Evolutionary conservation across 2,329 filamentous ascomycete genomes (phyloP).

Genomic region (Colletotrichum melonis): DNA sequence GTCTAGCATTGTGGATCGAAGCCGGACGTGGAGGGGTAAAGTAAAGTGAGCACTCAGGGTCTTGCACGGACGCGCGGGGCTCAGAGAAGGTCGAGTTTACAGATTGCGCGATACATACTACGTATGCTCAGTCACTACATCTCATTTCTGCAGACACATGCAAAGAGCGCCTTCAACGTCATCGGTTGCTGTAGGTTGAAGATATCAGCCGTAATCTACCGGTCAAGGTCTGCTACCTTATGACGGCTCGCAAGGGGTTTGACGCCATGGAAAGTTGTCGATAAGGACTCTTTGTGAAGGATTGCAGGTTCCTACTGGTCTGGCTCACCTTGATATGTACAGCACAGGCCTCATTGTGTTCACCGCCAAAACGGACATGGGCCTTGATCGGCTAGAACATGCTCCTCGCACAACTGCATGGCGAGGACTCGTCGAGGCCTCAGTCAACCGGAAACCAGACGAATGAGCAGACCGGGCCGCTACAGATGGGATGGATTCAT

Average conservation of each 20-base stretch:
- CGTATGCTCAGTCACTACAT: not conserved
- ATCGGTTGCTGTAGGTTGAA: not conserved
- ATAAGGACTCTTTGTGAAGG: not conserved
- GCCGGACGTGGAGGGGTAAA: not conserved
- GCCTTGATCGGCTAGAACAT: not conserved
- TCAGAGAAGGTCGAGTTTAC: not conserved
- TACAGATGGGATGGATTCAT: slow-evolving; percentile 16
- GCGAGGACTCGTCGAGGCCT: not conserved
- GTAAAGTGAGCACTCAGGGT: not conserved
- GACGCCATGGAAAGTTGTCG: not conserved
- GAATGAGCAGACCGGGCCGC: slow-evolving; percentile 1
- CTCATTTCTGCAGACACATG: not conserved
- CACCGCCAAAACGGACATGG: slow-evolving; percentile 30
- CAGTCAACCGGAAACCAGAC: not conserved
- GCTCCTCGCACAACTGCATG: slow-evolving; percentile 7
- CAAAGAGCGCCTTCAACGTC: slow-evolving; percentile 8
- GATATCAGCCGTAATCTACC: not conserved
- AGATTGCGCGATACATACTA: not conserved
- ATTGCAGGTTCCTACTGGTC: not conserved
- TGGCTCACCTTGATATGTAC: not conserved
- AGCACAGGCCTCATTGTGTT: not conserved
- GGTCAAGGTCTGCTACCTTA: not conserved
- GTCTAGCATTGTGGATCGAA: not conserved
- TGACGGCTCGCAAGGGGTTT: not conserved
- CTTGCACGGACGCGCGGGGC: not conserved